Evolutionary conservation across 192 early-diverging fungal species (phyloP), one percentile per base, ranked within the genome.

Genomic region (Chytriomyces sp.): DNA sequence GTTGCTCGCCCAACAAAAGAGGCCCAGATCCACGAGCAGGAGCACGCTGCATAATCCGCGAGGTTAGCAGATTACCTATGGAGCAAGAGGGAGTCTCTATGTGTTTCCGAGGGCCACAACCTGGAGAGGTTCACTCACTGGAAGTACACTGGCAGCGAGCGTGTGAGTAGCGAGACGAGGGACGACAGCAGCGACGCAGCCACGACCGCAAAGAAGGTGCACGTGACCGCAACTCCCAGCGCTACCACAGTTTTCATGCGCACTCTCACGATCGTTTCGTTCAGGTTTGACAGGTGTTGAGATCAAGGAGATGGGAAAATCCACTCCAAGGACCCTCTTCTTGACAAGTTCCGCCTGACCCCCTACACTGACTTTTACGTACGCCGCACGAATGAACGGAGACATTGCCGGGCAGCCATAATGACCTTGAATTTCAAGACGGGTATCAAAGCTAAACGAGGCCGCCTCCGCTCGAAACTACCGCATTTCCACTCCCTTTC

Each of bases 1-100:
- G 57, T 85, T 85, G 37, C 72, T 55, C 6, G 81, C 77, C 81
- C 81, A 85, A 70, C 81, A 77, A 75, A 80, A 83, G 22, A 83
- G 44, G 14, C 79, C 81, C 3, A 85, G 70, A 66, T 71, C 54
- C 39, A 74, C 31, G 26, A 83, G 77, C 10, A 85, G 54, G 5
- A 85, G 80, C 17, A 83, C 54, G 56, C 77, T 82, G 59, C 75
- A 76, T 49, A n/a, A n/a, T n/a, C n/a, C n/a, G n/a, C n/a, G n/a
- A n/a, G n/a, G n/a, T n/a, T n/a, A n/a, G 55, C 71, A 75, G 32
- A 67, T 40, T 6, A n/a, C 44, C 44, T n/a, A 22, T n/a, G 2
- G 44, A 76, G 76, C n/a, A 80, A 60, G 39, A 59, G 52, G 4
- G 33, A 61, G 34, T 37, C n/a, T n/a, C n/a, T n/a, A n/a, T n/a